Evolutionary conservation across 352 stramenopile species (phyloP), one percentile per base, ranked within the genome.

Genomic region (Peronosclerospora sorghi): DNA sequence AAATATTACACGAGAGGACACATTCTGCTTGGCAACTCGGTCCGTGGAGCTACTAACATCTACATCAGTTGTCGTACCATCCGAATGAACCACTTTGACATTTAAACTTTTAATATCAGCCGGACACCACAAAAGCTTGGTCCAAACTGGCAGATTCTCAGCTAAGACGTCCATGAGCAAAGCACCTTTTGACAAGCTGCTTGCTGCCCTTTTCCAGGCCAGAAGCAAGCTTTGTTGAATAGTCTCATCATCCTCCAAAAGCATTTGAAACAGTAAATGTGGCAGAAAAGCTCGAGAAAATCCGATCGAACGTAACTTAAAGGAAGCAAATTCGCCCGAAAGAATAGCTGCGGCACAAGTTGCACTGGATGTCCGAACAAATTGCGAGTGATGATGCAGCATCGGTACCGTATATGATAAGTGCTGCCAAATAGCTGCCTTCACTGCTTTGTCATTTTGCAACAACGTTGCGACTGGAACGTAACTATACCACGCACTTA

Each of bases 221-320:
- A 37, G 29, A 32, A 72, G 26, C 15, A 86, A 30, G 3, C 43
- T 60, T 32, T 45, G 36, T 27, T 56, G 51, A 12, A 68, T 29
- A 5, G 35, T 23, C 1, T 65, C 35, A 7, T 76, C 44, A 8
- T 60, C 43, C 45, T 86, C 78, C 10, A 61, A 32, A 35, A 86
- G 37, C 7, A 88, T 8, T 41, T 90, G 78, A 17, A 83, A 51
- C 26, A 90, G 29, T 14, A 90, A 17, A 51, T 78, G 78, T 0
- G 77, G 55, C 17, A 86, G 41, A 27, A 84, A 45, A 9, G 46
- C 57, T 32, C 39, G 20, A 32, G 36, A 43, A 51, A 72, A 72
- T 10, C 29, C 23, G 4, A 41, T 24, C 23, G 27, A 9, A 12
- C 23, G 50, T 17, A 26, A 45, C 18, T 34, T 45, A 29, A 42